Base-by-base conservation (phyloP, 2,329 filamentous ascomycete species). In the Aspergillus neoniger region DNA sequence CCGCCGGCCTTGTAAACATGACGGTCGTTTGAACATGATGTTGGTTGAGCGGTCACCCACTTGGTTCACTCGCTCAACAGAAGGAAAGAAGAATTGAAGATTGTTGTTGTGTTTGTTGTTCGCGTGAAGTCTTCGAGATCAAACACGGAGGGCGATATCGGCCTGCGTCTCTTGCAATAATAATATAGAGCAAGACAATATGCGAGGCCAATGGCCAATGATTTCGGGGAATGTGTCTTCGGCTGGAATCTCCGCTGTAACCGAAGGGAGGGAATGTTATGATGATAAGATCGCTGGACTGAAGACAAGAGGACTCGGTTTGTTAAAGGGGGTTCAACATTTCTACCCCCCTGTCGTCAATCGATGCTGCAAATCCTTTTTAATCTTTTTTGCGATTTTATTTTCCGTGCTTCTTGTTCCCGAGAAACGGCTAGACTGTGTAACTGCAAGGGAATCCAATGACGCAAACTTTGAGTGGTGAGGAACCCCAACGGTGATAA, bases 1-100 rank as follows among this genome's bases (percentile, higher is more conserved):
- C 61, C 69, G 69, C 55, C 70, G 72, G 60, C 69, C 63, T 67
- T 70, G 72, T 59, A 74, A 62, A 69, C 70, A 74, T 32, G 72
- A 67, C 55, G 68, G 73, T 60, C 69, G 67, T 68, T 70, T 70
- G 61, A 75, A 74, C 74, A 75, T 75, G 56, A 59, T 70, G 65
- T 53, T 51, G 55, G 30, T 43, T 32, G 52, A 23, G 28, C 30
- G 38, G 17, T 58, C 44, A 17, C 36, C 21, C 17, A 36, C 52
- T 41, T 50, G 52, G 15, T 38, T 43, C 30, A 19, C 19, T 47
- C 25, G 7, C 55, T 41, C 53, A 36, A 48, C 48, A 49, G 60
- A 48, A 54, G 44, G 54, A 55, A 55, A 48, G 17, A 15, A 50
- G 47, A 44, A 53, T 49, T 17, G 23, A 9, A 8, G 41, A 5